These are phyloP conservation scores for Dictyophora rubrovolvata DNA, from an alignment of 768 basidiomycete genomes.

Conservation along the genomic window DNA sequence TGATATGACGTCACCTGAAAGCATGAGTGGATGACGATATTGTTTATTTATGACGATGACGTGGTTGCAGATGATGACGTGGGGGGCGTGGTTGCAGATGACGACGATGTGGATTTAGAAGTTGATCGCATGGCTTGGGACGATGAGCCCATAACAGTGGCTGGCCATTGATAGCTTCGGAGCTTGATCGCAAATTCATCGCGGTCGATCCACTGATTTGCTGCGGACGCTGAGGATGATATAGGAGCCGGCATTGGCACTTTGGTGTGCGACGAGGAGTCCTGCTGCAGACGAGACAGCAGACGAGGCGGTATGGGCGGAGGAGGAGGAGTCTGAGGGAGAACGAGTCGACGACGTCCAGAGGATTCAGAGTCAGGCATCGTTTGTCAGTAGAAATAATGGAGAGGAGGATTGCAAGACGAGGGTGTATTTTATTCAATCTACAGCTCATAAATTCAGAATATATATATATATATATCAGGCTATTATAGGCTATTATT, in stretches of 20 bases:
- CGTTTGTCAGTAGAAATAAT: not conserved
- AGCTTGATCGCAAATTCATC: slow-evolving; percentile 2
- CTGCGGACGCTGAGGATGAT: not conserved
- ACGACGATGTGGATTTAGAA: not conserved
- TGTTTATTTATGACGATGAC: not conserved
- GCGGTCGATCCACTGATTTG: not conserved
- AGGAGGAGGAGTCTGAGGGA: not conserved
- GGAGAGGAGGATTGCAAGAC: not conserved
- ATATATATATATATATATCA: too few relatives aligned
- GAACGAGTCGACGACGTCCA: not conserved
- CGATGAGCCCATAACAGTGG: too few relatives aligned
- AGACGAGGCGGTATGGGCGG: slow-evolving; percentile 2
- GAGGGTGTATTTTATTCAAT: not conserved
- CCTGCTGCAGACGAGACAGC: not conserved
- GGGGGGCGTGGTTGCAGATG: not conserved
- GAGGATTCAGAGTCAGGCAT: not conserved
- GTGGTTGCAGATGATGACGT: not conserved
- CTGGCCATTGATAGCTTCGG: not conserved
- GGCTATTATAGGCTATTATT: too few relatives aligned
- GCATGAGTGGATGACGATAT: not conserved
- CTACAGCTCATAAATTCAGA: too few relatives aligned
- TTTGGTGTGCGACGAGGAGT: not conserved
- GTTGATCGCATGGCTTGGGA: too few relatives aligned
- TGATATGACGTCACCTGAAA: not conserved
- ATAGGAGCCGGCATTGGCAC: not conserved